Base-by-base conservation (phyloP, 148 eudicot species). In the Dianthus caryophyllus region DNA sequence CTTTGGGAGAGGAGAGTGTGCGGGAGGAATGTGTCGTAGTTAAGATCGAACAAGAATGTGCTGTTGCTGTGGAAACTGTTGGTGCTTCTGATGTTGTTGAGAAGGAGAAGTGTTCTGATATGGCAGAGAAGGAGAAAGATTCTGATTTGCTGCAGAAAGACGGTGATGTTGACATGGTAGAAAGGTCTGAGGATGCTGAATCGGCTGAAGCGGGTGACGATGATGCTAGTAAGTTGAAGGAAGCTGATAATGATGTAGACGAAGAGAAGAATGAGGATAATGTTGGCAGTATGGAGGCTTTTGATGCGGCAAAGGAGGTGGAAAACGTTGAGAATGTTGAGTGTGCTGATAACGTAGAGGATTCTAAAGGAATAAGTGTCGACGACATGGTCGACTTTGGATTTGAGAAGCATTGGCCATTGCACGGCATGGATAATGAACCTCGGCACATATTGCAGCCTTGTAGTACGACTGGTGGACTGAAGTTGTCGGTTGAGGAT, bases 361-460 rank as follows among this genome's bases (percentile, higher is more conserved):
- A 26, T 48, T 41, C 80, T 16, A 77, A 62, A 55, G 87, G 77
- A 52, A 85, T 74, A 57, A 67, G 43, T 29, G 53, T 29, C 31
- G 74, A 33, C 61, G 51, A 76, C 18, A 71, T 66, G 85, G 79
- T 77, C 81, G 86, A 81, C 64, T 71, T 67, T 64, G 84, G 78
- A 68, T 83, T 72, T 56, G 84, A 79, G 59, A 76, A 64, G 31
- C 70, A 73, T 16, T 84, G 91, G 91, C 70, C 66, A 73, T 70
- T 85, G 57, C 55, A 72, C 58, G 85, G 76, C 57, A 78, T 78
- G 57, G 73, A 76, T 43, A 64, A 48, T 8, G 64, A 30, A 4
- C 80, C 77, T 15, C 82, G 80, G 31, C 89, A 69, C 57, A 65
- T 78, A 44, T 46, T 91, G 79, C 88, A 76, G 73, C 86, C 65